phyloP scores from a whole-genome alignment of 306 rosid genomes.

The Mimosa pudica region DNA sequence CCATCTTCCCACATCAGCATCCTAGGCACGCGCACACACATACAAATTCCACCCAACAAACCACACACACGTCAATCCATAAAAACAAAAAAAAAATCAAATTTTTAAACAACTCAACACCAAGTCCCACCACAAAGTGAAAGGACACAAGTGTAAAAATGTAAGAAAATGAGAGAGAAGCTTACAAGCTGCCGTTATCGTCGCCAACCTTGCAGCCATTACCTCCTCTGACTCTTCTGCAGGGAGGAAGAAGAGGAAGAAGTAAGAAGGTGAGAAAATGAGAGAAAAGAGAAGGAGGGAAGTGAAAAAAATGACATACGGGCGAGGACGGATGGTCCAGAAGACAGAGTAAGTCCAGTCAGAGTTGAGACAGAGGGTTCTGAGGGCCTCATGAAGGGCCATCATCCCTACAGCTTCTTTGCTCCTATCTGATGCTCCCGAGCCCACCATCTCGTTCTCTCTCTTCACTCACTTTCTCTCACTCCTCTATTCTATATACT shows the following conservation, averaged over 20 bases:
- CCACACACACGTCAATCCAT: not conserved
- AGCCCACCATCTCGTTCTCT: slow-evolving; percentile 93
- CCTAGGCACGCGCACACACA: slow-evolving; percentile 42
- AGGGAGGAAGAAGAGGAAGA: slow-evolving; percentile 38
- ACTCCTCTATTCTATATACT: slow-evolving; percentile 25
- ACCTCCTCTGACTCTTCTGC: slow-evolving; percentile 96
- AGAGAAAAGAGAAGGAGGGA: slow-evolving; percentile 25
- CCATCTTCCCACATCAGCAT: slow-evolving; percentile 99
- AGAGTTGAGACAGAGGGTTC: slow-evolving; percentile 70
- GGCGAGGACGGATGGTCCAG: slow-evolving; percentile 99
- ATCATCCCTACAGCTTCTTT: slow-evolving; percentile 99
- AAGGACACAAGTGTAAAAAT: not conserved
- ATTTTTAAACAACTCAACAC: slow-evolving; percentile 2
- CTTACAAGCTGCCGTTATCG: slow-evolving; percentile 95
- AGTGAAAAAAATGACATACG: slow-evolving; percentile 58
- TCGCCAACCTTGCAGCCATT: slow-evolving; percentile 99
- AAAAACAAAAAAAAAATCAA: not conserved
- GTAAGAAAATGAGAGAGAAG: not conserved
- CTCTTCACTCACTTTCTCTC: slow-evolving; percentile 27
- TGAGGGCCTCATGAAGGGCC: slow-evolving; percentile 99
- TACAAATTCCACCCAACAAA: slow-evolving; percentile 2
- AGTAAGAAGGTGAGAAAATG: slow-evolving; percentile 13
- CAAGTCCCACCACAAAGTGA: not conserved
- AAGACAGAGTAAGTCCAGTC: slow-evolving; percentile 99
- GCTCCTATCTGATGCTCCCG: slow-evolving; percentile 96